A percentile compares a stretch with the other conserved stretches of the same genome.
These are phyloP conservation scores for Fusarium hainanense DNA, from an alignment of 2,329 filamentous ascomycete genomes.

Conservation along the genomic window DNA sequence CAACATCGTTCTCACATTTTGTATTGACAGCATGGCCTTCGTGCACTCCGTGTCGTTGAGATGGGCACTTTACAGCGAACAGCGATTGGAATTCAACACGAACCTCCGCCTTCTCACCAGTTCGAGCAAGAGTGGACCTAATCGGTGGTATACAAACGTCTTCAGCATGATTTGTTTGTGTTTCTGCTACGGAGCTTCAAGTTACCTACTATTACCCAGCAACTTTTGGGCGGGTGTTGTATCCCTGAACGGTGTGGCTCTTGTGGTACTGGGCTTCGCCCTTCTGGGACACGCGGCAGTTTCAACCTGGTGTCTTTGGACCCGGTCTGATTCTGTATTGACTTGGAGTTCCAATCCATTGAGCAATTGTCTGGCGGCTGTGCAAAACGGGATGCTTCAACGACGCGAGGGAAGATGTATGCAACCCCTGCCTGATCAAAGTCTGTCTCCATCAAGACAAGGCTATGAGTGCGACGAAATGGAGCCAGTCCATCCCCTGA, in stretches of 20 bases:
- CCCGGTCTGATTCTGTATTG: background rate
- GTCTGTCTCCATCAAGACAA: background rate
- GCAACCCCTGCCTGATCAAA: background rate
- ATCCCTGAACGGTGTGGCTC: background rate
- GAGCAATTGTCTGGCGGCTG: background rate
- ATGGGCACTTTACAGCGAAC: background rate
- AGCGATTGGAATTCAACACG: background rate
- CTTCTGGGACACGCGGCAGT: background rate
- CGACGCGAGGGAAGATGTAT: background rate
- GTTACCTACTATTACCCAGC: background rate
- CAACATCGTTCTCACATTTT: background rate
- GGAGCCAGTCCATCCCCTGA: background rate
- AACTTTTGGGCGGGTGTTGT: background rate
- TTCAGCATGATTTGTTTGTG: background rate
- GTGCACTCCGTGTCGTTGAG: background rate
- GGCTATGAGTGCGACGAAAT: accelerated
- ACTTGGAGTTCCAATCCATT: background rate
- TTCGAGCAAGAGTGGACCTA: background rate
- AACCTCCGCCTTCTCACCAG: background rate
- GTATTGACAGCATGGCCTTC: background rate
- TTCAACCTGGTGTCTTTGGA: background rate
- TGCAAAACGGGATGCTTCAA: background rate
- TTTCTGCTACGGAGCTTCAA: background rate
- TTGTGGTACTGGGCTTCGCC: background rate
- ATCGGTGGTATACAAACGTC: background rate